Evolutionary conservation across 139 green algal genomes (phyloP), one percentile per base, ranked within the genome.

Genomic region (Chlorokybus atmophyticus): DNA sequence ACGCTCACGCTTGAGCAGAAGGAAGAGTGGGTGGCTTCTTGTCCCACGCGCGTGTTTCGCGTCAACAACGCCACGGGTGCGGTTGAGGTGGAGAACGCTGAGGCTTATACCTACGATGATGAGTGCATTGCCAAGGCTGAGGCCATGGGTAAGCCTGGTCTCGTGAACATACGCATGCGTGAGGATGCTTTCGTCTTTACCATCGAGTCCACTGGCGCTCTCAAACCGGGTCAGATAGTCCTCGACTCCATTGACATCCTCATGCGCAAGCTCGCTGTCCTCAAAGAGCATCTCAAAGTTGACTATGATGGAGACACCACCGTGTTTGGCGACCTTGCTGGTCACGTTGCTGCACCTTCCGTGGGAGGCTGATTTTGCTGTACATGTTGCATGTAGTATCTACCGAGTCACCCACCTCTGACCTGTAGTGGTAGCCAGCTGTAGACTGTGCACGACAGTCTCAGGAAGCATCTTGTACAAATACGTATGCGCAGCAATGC

Each of bases 141-240:
- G 40, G 79, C 85, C 30, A 59, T 95, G 67, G 82, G 82, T n/a
- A 77, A 83, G 55, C 79, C 79, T 0, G 86, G 83, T 6, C 53
- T 89, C 0, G 68, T 94, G 27, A 55, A 79, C 32, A 87, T 95
- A 54, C 48, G 38, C 32, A 68, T 76, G 39, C 66, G 59, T 14
- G 67, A 86, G 74, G 84, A 95, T 59, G 64, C 66, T 26, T 96
- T 95, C 57, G 73, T 95, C 24, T 96, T 96, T 70, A 81, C 59
- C 14, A 75, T 96, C 50, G 88, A 96, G 73, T 68, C 70, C 28
- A 93, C 84, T 19, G 87, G 87, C 1, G 82, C 72, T 31, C 64
- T 92, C 51, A 42, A 29, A 8, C 52, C 78, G 2, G 67, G 82
- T 49, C 53, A 77, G 30, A 86, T 94, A 31, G 70, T 94, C 1